Evolutionary conservation across 805 yeast genomes (phyloP).

Genomic region (Pichia exigua): DNA sequence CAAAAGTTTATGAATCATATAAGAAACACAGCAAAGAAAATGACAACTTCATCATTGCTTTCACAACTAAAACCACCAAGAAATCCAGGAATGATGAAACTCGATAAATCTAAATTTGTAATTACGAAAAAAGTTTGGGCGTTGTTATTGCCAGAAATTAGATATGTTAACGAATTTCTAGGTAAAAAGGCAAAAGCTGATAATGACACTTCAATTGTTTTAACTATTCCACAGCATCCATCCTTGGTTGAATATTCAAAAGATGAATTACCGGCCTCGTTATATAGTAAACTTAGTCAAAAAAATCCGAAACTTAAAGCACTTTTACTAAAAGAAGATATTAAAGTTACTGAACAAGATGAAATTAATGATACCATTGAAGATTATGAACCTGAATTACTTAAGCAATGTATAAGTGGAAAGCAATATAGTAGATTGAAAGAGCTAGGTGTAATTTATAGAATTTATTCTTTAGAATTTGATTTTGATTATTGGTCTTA

Average conservation of each 20-base stretch:
- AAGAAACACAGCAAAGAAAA: conserved; percentile 4
- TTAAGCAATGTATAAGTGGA: conserved; percentile 33
- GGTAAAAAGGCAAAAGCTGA: conserved; percentile 37
- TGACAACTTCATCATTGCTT: conserved; percentile 6
- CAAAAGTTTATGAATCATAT: conserved; percentile 1
- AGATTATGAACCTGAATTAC: conserved; percentile 8
- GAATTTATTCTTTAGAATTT: conserved; percentile 47
- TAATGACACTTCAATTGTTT: conserved; percentile 35
- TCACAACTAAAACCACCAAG: conserved; percentile 48
- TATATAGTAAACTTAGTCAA: conserved; percentile 7
- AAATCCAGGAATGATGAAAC: conserved; percentile 50
- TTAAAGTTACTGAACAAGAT: conserved; percentile 34
- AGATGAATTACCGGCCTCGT: conserved; percentile 8
- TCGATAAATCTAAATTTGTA: conserved; percentile 62
- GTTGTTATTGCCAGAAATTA: conserved; percentile 63
- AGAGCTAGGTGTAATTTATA: conserved; percentile 38
- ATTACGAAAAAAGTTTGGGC: conserved; percentile 53
- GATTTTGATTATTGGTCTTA: conserved; percentile 81
- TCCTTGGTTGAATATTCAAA: conserved; percentile 45
- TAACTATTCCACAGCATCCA: conserved; percentile 62
- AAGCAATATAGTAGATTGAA: conserved; percentile 29
- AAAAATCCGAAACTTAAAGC: conserved; percentile 38
- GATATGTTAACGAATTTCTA: conserved; percentile 52
- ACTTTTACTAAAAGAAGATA: conserved; percentile 51
- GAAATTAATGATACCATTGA: neutral